phyloP scores from a whole-genome alignment of 176 grass and related monocot genomes.

The Themeda triandra region DNA sequence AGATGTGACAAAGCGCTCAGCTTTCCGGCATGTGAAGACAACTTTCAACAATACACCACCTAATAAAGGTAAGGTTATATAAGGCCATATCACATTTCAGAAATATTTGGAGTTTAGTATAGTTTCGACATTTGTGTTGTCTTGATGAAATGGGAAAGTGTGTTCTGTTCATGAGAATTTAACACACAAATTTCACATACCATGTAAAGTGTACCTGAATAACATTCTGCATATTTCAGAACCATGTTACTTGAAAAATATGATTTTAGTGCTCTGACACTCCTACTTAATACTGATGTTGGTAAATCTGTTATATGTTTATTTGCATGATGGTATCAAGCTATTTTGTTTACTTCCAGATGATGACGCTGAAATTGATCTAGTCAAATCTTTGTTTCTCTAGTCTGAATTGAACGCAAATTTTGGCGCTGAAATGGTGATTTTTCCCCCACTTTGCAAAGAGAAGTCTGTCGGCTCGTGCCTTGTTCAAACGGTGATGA shows the following conservation, averaged over 20 bases:
- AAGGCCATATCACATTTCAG: conserved; percentile 8
- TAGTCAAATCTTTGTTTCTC: background rate
- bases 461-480: conserved; percentile 76
- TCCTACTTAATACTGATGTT: background rate
- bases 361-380: background rate
- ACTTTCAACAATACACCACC: conserved; percentile 69
- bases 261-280: background rate
- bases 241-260: background rate
- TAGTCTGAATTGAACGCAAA: background rate
- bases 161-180: background rate
- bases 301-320: background rate
- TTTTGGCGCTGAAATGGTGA: background rate
- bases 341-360: background rate
- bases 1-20: conserved; percentile 89
- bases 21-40: conserved; percentile 78
- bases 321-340: background rate
- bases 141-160: background rate
- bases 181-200: conserved; percentile 1
- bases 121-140: conserved; percentile 4
- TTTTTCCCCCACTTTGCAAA: conserved; percentile 50
- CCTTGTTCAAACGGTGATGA: conserved; percentile 70
- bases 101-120: conserved; percentile 20
- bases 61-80: conserved; percentile 70
- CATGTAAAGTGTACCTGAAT: conserved; percentile 12
- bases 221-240: background rate